These are phyloP conservation scores for Hypoxylon cercidicola DNA, from an alignment of 495 filamentous ascomycete genomes.

Conservation along the genomic window DNA sequence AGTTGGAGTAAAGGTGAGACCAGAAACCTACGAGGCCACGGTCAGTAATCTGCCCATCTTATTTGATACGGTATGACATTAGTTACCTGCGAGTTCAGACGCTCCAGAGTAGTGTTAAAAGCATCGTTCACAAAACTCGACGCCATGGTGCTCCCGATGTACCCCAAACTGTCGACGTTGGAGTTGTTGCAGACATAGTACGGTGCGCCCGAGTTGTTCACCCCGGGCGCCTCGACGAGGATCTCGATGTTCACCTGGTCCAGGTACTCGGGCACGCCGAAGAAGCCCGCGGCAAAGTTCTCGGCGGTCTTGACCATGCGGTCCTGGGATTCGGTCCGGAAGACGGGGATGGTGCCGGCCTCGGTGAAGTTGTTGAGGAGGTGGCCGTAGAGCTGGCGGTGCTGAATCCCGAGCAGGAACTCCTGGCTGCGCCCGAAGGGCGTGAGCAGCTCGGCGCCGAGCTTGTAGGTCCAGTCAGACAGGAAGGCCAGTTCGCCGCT, in stretches of 20 bases:
- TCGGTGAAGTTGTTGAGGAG: slow-evolving; percentile 54
- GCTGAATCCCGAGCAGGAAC: slow-evolving; percentile 52
- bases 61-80: background rate
- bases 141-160: slow-evolving; percentile 46
- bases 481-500: slow-evolving; percentile 61
- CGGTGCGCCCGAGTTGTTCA: slow-evolving; percentile 47
- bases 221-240: slow-evolving; percentile 44
- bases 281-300: slow-evolving; percentile 54
- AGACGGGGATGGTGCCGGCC: slow-evolving; percentile 47
- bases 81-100: slow-evolving; percentile 42
- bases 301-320: slow-evolving; percentile 53
- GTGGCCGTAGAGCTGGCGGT: slow-evolving; percentile 58
- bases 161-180: slow-evolving; percentile 40
- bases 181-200: slow-evolving; percentile 49
- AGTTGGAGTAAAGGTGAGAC: slow-evolving; percentile 39
- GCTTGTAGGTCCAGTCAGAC: slow-evolving; percentile 62
- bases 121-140: slow-evolving; percentile 33
- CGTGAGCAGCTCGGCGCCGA: slow-evolving; percentile 64
- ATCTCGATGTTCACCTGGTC: slow-evolving; percentile 52
- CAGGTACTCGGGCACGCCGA: slow-evolving; percentile 51
- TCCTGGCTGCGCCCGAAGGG: slow-evolving; percentile 51
- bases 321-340: slow-evolving; percentile 51
- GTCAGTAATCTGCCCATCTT: background rate
- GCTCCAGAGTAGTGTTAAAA: slow-evolving; percentile 42
- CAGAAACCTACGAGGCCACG: slow-evolving; percentile 33